Evolutionary conservation across 805 yeast species (phyloP).

Genomic region (Martiniozyma abietophila): DNA sequence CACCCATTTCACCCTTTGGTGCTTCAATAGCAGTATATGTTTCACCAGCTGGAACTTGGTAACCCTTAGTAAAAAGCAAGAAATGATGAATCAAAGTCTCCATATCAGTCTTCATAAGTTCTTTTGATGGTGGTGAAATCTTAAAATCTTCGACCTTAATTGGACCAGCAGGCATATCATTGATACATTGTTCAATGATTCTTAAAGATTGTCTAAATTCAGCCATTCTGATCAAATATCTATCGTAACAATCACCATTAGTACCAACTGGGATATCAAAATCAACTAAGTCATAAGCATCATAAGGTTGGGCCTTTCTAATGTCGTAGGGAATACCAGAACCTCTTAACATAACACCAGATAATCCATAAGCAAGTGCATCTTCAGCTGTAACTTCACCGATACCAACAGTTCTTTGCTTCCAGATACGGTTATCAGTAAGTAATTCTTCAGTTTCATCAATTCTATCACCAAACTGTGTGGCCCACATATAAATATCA

Average conservation of each 20-base stretch:
- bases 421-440: slow-evolving; percentile 90
- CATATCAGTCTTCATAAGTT: slow-evolving; percentile 84
- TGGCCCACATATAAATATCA: slow-evolving; percentile 93
- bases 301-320: slow-evolving; percentile 82
- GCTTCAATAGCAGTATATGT: slow-evolving; percentile 89
- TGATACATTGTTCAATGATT: slow-evolving; percentile 82
- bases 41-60: slow-evolving; percentile 83
- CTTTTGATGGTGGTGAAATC: slow-evolving; percentile 73
- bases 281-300: slow-evolving; percentile 79
- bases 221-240: slow-evolving; percentile 81
- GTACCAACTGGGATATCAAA: slow-evolving; percentile 81
- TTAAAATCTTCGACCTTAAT: slow-evolving; percentile 86
- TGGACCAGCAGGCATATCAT: slow-evolving; percentile 88
- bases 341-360: slow-evolving; percentile 88
- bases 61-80: slow-evolving; percentile 80
- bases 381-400: slow-evolving; percentile 82
- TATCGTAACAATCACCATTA: slow-evolving; percentile 87
- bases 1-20: slow-evolving; percentile 94
- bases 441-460: slow-evolving; percentile 86
- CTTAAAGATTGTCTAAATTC: slow-evolving; percentile 88
- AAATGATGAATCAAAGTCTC: slow-evolving; percentile 88
- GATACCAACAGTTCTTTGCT: slow-evolving; percentile 71
- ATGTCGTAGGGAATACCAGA: slow-evolving; percentile 84
- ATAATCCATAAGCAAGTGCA: slow-evolving; percentile 68
- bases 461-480: slow-evolving; percentile 87